Base-by-base conservation (phyloP, 78 protist genomes). In the Protostelium mycophagum region DNA sequence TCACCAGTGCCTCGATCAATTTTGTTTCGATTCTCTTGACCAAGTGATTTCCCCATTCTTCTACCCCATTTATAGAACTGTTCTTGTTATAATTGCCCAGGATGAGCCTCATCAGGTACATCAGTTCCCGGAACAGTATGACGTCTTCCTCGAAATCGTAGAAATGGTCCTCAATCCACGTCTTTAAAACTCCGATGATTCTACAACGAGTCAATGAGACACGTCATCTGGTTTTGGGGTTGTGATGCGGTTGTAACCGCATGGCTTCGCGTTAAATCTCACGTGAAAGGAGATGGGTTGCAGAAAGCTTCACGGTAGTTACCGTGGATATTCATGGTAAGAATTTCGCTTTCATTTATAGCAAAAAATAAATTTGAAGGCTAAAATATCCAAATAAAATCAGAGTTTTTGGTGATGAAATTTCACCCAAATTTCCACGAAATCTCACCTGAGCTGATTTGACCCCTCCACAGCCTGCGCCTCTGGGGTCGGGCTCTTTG, bases 161-260 rank as follows among this genome's bases (percentile, higher is more conserved):
- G 0, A 83, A 36, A 63, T 92, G 94, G 28, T 83, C 63, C 34
- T 92, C 94, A 34, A 92, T 83, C 94, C 94, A 92, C 83, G 89
- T 92, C 91, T 92, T 92, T 85, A 92, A 34, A 0, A 92, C 90
- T 84, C 90, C 90, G 0, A 92, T 86, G 28, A 92, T 90, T 35
- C 94, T 86, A 0, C 84, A 31, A 51, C 5, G 16, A 25, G 73
- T 51, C 73, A 51, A 51, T 51, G 73, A n/a, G n/a, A n/a, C n/a
- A n/a, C n/a, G n/a, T n/a, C n/a, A n/a, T n/a, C n/a, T n/a, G n/a
- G n/a, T n/a, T n/a, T n/a, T n/a, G n/a, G n/a, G n/a, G n/a, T n/a
- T n/a, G n/a, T n/a, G n/a, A n/a, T n/a, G n/a, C n/a, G n/a, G n/a
- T n/a, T n/a, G n/a, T n/a, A n/a, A n/a, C n/a, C n/a, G n/a, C n/a